Evolutionary conservation across 306 rosid genomes (phyloP).

Genomic region (Echinosophora koreensis): DNA sequence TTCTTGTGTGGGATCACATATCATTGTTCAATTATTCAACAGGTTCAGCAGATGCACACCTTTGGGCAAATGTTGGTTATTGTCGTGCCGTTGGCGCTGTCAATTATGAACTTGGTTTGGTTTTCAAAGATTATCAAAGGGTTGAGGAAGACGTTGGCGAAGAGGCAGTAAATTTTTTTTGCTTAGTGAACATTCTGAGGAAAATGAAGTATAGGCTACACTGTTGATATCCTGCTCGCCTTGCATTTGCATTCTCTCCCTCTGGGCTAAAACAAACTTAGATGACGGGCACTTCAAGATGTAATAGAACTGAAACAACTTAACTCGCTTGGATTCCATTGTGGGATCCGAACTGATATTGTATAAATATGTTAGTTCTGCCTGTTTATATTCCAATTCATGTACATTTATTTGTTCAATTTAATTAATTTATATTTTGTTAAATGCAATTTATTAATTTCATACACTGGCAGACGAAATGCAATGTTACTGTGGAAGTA

Average conservation of each 20-base stretch:
- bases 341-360: slow-evolving; percentile 46
- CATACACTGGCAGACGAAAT: neutral
- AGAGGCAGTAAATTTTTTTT: slow-evolving; percentile 69
- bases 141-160: slow-evolving; percentile 85
- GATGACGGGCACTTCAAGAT: slow-evolving; percentile 37
- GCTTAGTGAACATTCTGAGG: slow-evolving; percentile 36
- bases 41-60: slow-evolving; percentile 77
- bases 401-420: slow-evolving; percentile 36
- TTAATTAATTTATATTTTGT: slow-evolving; percentile 19
- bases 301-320: slow-evolving; percentile 40
- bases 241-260: slow-evolving; percentile 25
- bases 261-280: slow-evolving; percentile 33
- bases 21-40: slow-evolving; percentile 42
- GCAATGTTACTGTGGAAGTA: neutral
- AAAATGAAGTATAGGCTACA: slow-evolving; percentile 43
- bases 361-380: slow-evolving; percentile 51
- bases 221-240: slow-evolving; percentile 39
- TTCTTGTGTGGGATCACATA: slow-evolving; percentile 13
- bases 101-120: slow-evolving; percentile 93
- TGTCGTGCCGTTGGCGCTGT: slow-evolving; percentile 70
- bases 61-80: slow-evolving; percentile 68
- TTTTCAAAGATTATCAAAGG: slow-evolving; percentile 85
- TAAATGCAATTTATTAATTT: neutral
- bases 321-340: slow-evolving; percentile 49
- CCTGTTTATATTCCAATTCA: slow-evolving; percentile 28